These are phyloP conservation scores for Byssothecium circinans DNA, from an alignment of 2,329 filamentous ascomycete species.

Conservation along the genomic window DNA sequence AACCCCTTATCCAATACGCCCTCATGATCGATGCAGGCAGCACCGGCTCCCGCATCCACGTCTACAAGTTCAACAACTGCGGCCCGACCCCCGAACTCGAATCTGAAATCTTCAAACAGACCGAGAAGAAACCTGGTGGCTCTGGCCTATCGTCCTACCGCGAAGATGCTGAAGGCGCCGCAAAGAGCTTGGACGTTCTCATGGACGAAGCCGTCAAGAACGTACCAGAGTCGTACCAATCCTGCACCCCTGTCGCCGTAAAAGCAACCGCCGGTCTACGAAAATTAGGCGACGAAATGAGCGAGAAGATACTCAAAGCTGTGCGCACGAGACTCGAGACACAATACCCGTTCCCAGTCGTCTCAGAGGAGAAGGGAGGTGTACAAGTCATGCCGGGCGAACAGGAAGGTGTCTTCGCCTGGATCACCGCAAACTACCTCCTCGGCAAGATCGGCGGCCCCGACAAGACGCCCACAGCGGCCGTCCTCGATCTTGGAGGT, in stretches of 20 bases:
- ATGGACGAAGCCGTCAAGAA: slow-evolving; percentile 82
- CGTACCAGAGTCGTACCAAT: slow-evolving; percentile 85
- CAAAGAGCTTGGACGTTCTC: slow-evolving; percentile 83
- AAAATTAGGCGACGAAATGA: slow-evolving; percentile 78
- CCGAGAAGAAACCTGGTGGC: slow-evolving; percentile 78
- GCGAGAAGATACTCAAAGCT: slow-evolving; percentile 79
- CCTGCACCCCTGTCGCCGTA: slow-evolving; percentile 93
- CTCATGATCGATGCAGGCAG: slow-evolving; percentile 99
- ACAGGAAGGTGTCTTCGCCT: slow-evolving; percentile 96
- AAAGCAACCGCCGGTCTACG: slow-evolving; percentile 95
- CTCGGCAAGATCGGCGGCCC: slow-evolving; percentile 95
- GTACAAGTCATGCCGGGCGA: slow-evolving; percentile 97
- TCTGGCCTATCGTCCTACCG: slow-evolving; percentile 83
- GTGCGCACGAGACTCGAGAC: slow-evolving; percentile 84
- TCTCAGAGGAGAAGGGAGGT: slow-evolving; percentile 80
- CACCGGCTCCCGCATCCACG: slow-evolving; percentile 96
- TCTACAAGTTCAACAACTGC: slow-evolving; percentile 99
- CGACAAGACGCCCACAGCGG: slow-evolving; percentile 86
- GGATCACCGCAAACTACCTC: slow-evolving; percentile 99
- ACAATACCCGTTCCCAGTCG: slow-evolving; percentile 90
- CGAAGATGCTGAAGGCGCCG: slow-evolving; percentile 82
- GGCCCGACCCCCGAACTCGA: slow-evolving; percentile 93
- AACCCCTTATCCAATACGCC: slow-evolving; percentile 95
- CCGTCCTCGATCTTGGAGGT: slow-evolving; percentile 93
- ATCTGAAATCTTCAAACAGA: slow-evolving; percentile 90